Conservation (phyloP, 164 flowering plant species). For the Aristolochia contorta region DNA sequence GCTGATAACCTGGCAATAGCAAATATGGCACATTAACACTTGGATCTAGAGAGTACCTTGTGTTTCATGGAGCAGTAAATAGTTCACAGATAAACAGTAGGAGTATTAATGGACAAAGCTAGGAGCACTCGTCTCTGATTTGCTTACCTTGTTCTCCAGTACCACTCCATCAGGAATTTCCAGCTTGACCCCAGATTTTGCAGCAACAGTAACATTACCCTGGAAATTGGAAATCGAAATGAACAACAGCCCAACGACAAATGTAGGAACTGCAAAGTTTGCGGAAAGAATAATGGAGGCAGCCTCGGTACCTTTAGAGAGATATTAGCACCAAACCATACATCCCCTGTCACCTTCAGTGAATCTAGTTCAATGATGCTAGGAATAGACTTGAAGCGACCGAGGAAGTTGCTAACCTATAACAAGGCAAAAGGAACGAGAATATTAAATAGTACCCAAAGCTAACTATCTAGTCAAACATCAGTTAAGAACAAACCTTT, state of each 20-base stretch:
- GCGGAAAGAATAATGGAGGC: background rate
- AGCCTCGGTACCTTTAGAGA: constrained; percentile 57
- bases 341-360: constrained; percentile 91
- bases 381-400: constrained; percentile 89
- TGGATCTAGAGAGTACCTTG: background rate
- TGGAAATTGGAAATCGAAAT: constrained; percentile 3
- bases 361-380: constrained; percentile 87
- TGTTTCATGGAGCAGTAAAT: too few relatives aligned
- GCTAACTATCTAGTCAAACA: too few relatives aligned
- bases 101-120: background rate
- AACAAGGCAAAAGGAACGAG: background rate
- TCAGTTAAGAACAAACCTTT: constrained; percentile 34
- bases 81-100: too few relatives aligned
- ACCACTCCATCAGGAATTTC: constrained; percentile 51
- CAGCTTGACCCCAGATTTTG: constrained; percentile 32
- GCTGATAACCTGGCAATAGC: constrained; percentile 26
- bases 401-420: constrained; percentile 69
- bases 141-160: constrained; percentile 40
- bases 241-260: background rate
- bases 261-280: background rate
- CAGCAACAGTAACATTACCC: constrained; percentile 38
- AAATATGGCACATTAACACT: background rate
- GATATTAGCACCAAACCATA: constrained; percentile 78
- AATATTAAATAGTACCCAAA: background rate
- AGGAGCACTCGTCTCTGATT: constrained; percentile 26